Evolutionary conservation across 306 rosid genomes (phyloP).

Genomic region (Hippophae rhamnoides): DNA sequence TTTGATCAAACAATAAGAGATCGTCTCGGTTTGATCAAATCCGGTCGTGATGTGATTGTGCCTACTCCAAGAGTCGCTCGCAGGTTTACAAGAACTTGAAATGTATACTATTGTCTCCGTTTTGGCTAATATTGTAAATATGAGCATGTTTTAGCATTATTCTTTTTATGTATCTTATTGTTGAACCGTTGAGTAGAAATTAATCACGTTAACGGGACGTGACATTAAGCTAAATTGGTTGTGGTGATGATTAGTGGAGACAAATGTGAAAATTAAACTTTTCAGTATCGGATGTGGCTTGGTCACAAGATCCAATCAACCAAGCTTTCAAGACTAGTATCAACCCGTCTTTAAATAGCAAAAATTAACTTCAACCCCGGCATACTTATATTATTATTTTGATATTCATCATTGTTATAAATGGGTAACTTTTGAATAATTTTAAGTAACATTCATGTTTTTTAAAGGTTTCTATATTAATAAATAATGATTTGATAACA

Average conservation of each 20-base stretch:
- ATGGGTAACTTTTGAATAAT: no score
- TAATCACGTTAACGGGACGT: slow-evolving; percentile 2
- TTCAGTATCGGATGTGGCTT: slow-evolving; percentile 21
- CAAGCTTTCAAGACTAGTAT: slow-evolving; percentile 14
- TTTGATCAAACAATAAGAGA: slow-evolving; percentile 67
- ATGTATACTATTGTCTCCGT: not conserved
- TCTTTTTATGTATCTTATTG: slow-evolving; percentile 9
- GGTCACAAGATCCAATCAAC: slow-evolving; percentile 20
- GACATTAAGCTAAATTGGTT: slow-evolving; percentile 13
- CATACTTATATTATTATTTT: no score
- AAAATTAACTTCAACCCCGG: not conserved
- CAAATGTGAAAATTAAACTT: slow-evolving; percentile 13
- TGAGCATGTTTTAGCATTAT: slow-evolving; percentile 8
- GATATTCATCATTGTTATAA: no score
- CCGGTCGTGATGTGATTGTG: slow-evolving; percentile 34
- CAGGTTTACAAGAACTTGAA: slow-evolving; percentile 19
- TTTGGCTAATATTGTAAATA: not conserved
- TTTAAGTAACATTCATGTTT: no score
- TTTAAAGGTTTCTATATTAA: no score
- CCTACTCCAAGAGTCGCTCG: slow-evolving; percentile 59
- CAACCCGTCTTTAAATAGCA: no score
- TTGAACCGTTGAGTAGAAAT: not conserved
- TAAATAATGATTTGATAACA: no score
- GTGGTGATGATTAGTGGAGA: slow-evolving; percentile 10
- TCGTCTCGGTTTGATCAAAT: slow-evolving; percentile 39